These are phyloP conservation scores for Podila clonocystis DNA, from an alignment of 192 early-diverging fungal genomes.

Conservation along the genomic window DNA sequence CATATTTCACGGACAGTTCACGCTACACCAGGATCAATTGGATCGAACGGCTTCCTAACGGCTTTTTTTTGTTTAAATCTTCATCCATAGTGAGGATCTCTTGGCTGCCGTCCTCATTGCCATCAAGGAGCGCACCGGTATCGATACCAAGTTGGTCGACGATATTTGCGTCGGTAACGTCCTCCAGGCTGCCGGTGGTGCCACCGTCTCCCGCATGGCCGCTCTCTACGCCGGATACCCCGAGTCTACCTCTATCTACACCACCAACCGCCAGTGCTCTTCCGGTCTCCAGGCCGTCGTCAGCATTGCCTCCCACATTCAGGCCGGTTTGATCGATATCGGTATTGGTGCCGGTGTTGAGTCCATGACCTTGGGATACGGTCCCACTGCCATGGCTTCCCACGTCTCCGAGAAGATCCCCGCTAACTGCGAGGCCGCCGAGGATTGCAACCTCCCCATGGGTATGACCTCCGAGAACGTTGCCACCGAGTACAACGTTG, in stretches of 20 bases:
- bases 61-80: background rate
- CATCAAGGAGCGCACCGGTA: constrained; percentile 75
- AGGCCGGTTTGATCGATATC: constrained; percentile 86
- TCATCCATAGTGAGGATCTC: constrained; percentile 65
- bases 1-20: background rate
- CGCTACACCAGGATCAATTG: too few relatives aligned
- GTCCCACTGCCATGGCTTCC: constrained; percentile 78
- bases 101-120: constrained; percentile 82
- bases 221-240: constrained; percentile 92
- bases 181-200: constrained; percentile 89
- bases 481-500: constrained; percentile 84
- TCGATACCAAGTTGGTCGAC: constrained; percentile 87
- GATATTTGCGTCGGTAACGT: constrained; percentile 96
- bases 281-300: constrained; percentile 89
- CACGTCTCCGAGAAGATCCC: constrained; percentile 82
- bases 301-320: constrained; percentile 86
- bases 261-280: constrained; percentile 96
- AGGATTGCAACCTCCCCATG: constrained; percentile 91
- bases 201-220: constrained; percentile 89
- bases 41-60: background rate
- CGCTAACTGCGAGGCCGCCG: constrained; percentile 68
- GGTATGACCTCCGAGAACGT: constrained; percentile 98
- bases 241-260: constrained; percentile 78
- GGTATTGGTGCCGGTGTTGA: constrained; percentile 95
- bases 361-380: constrained; percentile 92